phyloP scores from a whole-genome alignment of 257 asterid species.

The Vinca minor region DNA sequence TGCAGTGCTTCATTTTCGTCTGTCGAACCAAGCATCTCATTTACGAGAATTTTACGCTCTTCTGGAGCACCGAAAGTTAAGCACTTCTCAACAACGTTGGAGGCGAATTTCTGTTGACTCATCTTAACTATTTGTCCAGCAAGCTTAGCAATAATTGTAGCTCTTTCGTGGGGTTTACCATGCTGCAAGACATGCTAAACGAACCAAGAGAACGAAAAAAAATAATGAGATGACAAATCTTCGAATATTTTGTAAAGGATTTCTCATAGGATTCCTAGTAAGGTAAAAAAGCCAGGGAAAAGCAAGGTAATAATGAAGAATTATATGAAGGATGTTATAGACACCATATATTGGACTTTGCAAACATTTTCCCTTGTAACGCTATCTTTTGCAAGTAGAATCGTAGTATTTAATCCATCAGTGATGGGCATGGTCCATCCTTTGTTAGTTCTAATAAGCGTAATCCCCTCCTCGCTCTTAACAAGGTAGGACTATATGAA shows the following conservation, averaged over 20 bases:
- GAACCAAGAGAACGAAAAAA: slow-evolving; percentile 11
- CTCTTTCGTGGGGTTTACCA: slow-evolving; percentile 64
- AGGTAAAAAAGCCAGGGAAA: not conserved
- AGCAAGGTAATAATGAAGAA: not conserved
- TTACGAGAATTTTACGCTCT: slow-evolving; percentile 58
- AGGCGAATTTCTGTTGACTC: slow-evolving; percentile 92
- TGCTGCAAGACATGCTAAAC: slow-evolving; percentile 74
- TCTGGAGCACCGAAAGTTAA: slow-evolving; percentile 61
- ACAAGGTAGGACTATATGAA: no score
- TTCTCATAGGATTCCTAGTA: not conserved
- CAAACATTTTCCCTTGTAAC: not conserved
- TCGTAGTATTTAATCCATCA: not conserved
- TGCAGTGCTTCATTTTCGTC: slow-evolving; percentile 82
- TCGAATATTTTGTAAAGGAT: not conserved
- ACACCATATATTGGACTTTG: not conserved
- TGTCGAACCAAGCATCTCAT: slow-evolving; percentile 83
- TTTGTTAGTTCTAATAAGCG: not conserved
- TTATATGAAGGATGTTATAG: not conserved
- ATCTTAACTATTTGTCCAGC: slow-evolving; percentile 82
- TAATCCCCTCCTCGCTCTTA: not conserved
- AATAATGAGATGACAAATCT: not conserved
- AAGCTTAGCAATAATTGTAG: slow-evolving; percentile 56
- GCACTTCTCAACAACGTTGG: slow-evolving; percentile 89
- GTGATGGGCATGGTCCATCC: not conserved
- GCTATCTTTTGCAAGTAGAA: not conserved